A percentile compares a stretch with the other conserved stretches of the same genome.
phyloP scores from a whole-genome alignment of 2,329 filamentous ascomycete genomes.

The Penicillium janthinellum region DNA sequence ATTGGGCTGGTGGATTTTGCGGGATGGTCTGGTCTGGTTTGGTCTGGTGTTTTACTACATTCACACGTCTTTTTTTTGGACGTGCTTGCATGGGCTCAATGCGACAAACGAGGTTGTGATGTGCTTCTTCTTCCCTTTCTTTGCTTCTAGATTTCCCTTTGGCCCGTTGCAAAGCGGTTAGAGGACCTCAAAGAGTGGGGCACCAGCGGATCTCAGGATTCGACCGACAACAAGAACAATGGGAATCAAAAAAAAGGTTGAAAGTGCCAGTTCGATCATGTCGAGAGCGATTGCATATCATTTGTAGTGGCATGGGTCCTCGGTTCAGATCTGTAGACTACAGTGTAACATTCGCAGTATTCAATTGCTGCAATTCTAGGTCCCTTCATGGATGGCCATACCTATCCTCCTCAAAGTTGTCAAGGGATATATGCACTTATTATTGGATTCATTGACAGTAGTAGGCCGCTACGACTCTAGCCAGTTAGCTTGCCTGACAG shows the following conservation, averaged over 20 bases:
- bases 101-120: conserved; percentile 38
- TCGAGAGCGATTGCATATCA: conserved; percentile 12
- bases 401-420: too few relatives aligned
- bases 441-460: too few relatives aligned
- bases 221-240: conserved; percentile 31
- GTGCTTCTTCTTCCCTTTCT: conserved; percentile 18
- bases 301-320: conserved; percentile 7
- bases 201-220: conserved; percentile 17
- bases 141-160: conserved; percentile 6
- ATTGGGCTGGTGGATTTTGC: conserved; percentile 28
- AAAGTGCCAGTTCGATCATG: conserved; percentile 31
- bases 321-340: background rate
- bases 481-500: too few relatives aligned
- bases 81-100: conserved; percentile 36
- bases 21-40: conserved; percentile 31
- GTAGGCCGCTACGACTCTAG: too few relatives aligned
- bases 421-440: too few relatives aligned
- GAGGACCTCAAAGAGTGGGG: conserved; percentile 18
- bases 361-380: background rate
- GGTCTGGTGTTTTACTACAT: conserved; percentile 33
- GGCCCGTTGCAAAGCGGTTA: conserved; percentile 16
- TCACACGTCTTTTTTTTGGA: conserved; percentile 23
- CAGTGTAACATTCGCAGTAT: background rate
- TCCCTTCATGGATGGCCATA: background rate
- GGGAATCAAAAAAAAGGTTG: conserved; percentile 32